A percentile compares a stretch with the other conserved stretches of the same genome.
phyloP scores from a whole-genome alignment of 2,329 filamentous ascomycete species.

The Elsinoe necatrix region DNA sequence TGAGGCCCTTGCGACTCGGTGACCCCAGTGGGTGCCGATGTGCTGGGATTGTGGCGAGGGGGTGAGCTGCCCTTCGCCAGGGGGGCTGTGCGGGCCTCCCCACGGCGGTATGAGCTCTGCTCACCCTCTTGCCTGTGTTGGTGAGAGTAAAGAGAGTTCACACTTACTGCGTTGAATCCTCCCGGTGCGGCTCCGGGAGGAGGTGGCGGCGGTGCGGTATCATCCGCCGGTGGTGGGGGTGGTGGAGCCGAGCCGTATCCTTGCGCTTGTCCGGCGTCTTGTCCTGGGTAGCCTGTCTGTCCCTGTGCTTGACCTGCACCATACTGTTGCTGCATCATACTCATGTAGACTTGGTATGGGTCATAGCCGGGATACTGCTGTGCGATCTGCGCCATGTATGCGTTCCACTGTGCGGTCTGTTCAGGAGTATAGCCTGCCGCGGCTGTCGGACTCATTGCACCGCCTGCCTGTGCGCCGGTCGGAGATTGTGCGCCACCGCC shows the following conservation, averaged over 20 bases:
- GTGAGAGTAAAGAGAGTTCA: neutral
- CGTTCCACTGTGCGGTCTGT: neutral
- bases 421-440: conserved; percentile 22
- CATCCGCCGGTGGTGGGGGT: conserved; percentile 18
- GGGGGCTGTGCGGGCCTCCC: neutral
- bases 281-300: conserved; percentile 14
- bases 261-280: conserved; percentile 20
- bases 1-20: neutral
- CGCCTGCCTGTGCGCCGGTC: conserved; percentile 25
- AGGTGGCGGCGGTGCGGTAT: conserved; percentile 45
- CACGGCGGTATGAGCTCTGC: neutral
- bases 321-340: conserved; percentile 20
- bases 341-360: conserved; percentile 44
- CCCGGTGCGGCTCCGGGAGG: conserved; percentile 51
- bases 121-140: neutral
- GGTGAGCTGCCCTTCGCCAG: neutral
- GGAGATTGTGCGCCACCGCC: conserved; percentile 21
- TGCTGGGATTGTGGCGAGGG: neutral
- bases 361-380: conserved; percentile 68
- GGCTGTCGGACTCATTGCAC: conserved; percentile 21
- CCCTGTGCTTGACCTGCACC: conserved; percentile 19
- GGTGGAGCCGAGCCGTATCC: conserved; percentile 36
- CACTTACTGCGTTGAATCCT: conserved; percentile 56
- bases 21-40: neutral
- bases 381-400: conserved; percentile 3